A percentile compares a stretch with the other conserved stretches of the same genome.
Evolutionary conservation across 2,329 filamentous ascomycete genomes (phyloP).

Genomic region (Epichloe sylvatica): DNA sequence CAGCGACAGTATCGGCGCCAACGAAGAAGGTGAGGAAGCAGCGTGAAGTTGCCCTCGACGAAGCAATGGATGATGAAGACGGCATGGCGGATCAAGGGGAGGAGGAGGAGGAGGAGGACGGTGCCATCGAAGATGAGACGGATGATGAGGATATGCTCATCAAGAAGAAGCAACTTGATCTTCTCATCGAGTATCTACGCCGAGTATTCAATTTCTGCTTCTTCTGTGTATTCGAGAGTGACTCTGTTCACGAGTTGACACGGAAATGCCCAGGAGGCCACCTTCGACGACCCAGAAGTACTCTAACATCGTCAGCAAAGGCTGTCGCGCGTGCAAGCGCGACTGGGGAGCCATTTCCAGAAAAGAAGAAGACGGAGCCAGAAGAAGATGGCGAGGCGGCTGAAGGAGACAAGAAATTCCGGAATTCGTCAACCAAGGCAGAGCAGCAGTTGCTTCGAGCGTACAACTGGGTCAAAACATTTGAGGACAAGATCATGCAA

Average conservation of each 20-base stretch:
- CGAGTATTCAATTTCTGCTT: conserved; percentile 98
- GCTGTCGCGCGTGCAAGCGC: conserved; percentile 77
- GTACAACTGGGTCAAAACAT: conserved; percentile 98
- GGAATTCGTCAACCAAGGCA: conserved; percentile 56
- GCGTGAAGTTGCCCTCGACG: conserved; percentile 45
- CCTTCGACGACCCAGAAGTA: conserved; percentile 76
- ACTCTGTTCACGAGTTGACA: conserved; percentile 89
- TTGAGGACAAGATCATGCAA: conserved; percentile 90
- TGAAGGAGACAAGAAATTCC: conserved; percentile 57
- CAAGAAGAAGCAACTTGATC: conserved; percentile 94
- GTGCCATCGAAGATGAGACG: conserved; percentile 68
- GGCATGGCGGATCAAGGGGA: conserved; percentile 55
- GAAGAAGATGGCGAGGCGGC: conserved; percentile 39
- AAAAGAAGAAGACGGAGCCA: conserved; percentile 60
- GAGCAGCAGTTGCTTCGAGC: conserved; percentile 88
- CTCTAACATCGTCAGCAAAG: conserved; percentile 69
- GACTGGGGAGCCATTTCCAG: conserved; percentile 66
- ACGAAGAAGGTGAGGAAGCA: conserved; percentile 48
- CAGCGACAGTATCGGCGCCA: conserved; percentile 38
- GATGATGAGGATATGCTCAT: conserved; percentile 81
- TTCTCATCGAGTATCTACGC: conserved; percentile 90
- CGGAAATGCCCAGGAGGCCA: conserved; percentile 97
- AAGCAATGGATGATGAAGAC: conserved; percentile 49
- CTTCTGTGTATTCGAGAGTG: conserved; percentile 97
- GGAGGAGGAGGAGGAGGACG: conserved; percentile 72